Conservation (phyloP, 371 early-diverging fungal species). For the Fennellomyces sp. region DNA sequence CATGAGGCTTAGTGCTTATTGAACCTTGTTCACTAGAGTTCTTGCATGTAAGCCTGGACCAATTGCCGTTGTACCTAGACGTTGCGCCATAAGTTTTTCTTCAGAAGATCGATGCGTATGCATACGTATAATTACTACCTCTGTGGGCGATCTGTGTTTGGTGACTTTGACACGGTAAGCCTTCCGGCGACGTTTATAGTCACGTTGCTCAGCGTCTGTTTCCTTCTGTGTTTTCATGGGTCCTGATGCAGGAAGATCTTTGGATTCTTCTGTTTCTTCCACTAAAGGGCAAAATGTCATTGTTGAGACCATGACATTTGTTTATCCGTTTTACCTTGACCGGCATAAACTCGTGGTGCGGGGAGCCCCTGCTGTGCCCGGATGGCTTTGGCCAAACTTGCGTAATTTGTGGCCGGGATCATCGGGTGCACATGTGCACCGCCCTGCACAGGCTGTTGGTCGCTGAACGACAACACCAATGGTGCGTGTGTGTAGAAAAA, state of each 20-base stretch:
- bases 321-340: not conserved
- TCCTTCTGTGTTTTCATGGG: too few species aligned
- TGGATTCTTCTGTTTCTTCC: not conserved
- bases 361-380: not conserved
- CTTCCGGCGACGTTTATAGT: conserved; percentile 7
- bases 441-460: not conserved
- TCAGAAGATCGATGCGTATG: not conserved
- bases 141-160: conserved; percentile 6
- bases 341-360: not conserved
- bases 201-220: too few species aligned
- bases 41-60: conserved; percentile 13
- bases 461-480: conserved; percentile 6
- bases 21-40: conserved; percentile 5
- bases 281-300: not conserved
- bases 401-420: not conserved
- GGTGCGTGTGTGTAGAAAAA: conserved; percentile 14
- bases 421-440: conserved; percentile 1
- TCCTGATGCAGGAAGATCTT: too few species aligned
- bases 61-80: conserved; percentile 9
- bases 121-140: not conserved
- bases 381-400: not conserved
- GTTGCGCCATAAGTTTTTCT: not conserved
- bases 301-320: too few species aligned
- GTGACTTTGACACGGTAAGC: conserved; percentile 11
- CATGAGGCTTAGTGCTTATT: not conserved